Evolutionary conservation across 2,329 filamentous ascomycete genomes (phyloP).

Genomic region (Magnaporthiopsis incrustans): DNA sequence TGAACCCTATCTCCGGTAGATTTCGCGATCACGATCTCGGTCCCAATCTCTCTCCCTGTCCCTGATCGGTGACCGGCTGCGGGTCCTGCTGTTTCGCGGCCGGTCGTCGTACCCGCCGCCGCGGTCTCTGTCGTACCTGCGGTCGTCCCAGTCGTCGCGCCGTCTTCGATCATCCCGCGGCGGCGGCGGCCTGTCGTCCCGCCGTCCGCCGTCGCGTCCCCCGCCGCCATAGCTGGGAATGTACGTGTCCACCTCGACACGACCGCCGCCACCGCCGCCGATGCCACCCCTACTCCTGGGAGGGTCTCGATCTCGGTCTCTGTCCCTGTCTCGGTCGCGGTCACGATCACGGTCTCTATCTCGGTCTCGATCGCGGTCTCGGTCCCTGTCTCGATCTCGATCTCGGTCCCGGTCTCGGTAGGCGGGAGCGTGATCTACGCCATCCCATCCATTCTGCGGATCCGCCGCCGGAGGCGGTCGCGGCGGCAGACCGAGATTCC

Average conservation of each 20-base stretch:
- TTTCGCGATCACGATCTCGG: slow-evolving; percentile 36
- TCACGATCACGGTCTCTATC: not conserved
- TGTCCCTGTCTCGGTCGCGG: slow-evolving; percentile 16
- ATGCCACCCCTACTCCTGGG: slow-evolving; percentile 22
- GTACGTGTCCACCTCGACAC: slow-evolving; percentile 37
- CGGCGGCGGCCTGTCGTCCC: slow-evolving; percentile 11
- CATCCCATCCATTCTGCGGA: slow-evolving; percentile 27
- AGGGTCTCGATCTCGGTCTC: slow-evolving; percentile 13
- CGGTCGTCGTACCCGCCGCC: slow-evolving; percentile 26
- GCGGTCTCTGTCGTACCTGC: slow-evolving; percentile 23
- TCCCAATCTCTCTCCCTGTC: slow-evolving; percentile 27
- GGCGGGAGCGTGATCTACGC: slow-evolving; percentile 15
- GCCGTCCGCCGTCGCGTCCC: slow-evolving; percentile 2
- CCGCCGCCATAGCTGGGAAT: slow-evolving; percentile 37
- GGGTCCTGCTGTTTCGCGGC: slow-evolving; percentile 30
- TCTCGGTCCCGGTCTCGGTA: not conserved
- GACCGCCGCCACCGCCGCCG: slow-evolving; percentile 15
- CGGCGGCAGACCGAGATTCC: slow-evolving; percentile 35
- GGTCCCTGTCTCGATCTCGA: slow-evolving; percentile 16
- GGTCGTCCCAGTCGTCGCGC: slow-evolving; percentile 32
- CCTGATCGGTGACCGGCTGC: slow-evolving; percentile 35
- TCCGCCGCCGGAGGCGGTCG: slow-evolving; percentile 40
- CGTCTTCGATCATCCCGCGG: slow-evolving; percentile 30
- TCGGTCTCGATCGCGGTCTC: slow-evolving; percentile 13
- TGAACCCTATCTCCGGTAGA: slow-evolving; percentile 37